Evolutionary conservation across 139 green algal genomes (phyloP).

Genomic region (Pedinophyceae sp.): DNA sequence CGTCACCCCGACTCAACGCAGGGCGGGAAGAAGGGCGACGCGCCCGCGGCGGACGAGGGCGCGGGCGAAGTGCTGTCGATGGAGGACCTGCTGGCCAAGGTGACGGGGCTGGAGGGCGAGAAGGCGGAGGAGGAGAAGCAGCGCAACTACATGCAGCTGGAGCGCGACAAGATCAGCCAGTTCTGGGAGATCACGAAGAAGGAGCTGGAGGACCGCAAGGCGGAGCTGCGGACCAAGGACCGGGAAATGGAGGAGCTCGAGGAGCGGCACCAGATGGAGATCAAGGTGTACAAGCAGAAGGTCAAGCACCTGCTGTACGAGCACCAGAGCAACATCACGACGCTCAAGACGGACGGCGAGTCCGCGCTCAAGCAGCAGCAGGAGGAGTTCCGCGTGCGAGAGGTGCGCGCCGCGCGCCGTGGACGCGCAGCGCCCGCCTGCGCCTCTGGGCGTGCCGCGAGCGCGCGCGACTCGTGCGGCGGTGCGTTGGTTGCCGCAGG

Average conservation of each 20-base stretch:
- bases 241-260: constrained; percentile 76
- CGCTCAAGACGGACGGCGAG: constrained; percentile 69
- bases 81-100: constrained; percentile 62
- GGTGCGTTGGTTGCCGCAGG: too few relatives aligned
- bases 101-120: constrained; percentile 55
- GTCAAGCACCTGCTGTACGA: constrained; percentile 91
- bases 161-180: constrained; percentile 80
- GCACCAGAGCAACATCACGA: constrained; percentile 71
- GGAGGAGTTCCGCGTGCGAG: constrained; percentile 48
- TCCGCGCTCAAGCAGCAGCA: constrained; percentile 52
- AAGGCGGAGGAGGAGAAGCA: constrained; percentile 78
- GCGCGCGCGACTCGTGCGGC: too few relatives aligned
- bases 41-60: constrained; percentile 19
- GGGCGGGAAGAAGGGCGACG: constrained; percentile 21
- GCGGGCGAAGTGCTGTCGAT: constrained; percentile 44
- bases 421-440: too few relatives aligned
- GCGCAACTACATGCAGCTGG: constrained; percentile 82
- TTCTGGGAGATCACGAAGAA: constrained; percentile 88
- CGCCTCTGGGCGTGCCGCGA: too few relatives aligned
- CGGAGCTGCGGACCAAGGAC: constrained; percentile 73
- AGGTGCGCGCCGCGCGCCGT: too few relatives aligned
- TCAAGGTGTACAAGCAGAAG: constrained; percentile 88
- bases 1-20: too few relatives aligned
- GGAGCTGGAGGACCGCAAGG: constrained; percentile 59
- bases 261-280: constrained; percentile 69